Evolutionary conservation across 306 rosid genomes (phyloP).

Genomic region (Inga oerstediana): DNA sequence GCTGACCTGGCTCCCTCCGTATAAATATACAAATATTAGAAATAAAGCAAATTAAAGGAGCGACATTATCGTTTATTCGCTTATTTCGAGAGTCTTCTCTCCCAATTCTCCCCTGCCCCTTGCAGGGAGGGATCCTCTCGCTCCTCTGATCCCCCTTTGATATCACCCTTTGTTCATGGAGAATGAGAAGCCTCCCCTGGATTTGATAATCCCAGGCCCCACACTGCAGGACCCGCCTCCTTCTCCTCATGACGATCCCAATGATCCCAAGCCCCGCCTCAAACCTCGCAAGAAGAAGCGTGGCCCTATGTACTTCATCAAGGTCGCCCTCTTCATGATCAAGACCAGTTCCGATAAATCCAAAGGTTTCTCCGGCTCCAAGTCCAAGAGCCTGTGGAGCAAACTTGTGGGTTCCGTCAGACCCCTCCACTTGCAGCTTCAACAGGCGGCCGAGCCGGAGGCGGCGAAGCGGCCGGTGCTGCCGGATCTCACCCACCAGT

Average conservation of each 20-base stretch:
- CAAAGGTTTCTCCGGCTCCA: slow-evolving; percentile 1
- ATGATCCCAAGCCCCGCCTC: not conserved
- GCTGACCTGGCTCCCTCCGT: slow-evolving; percentile 17
- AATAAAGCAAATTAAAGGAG: not conserved
- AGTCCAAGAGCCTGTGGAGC: slow-evolving; percentile 44
- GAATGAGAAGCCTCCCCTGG: not conserved
- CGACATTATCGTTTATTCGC: not conserved
- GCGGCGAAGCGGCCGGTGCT: not conserved
- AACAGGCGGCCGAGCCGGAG: not conserved
- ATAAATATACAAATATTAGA: not conserved
- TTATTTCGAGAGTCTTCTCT: not conserved
- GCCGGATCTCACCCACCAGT: not conserved
- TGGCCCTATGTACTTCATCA: slow-evolving; percentile 34
- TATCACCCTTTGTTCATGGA: too few species aligned
- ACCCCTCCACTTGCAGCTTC: slow-evolving; percentile 57
- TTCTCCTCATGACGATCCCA: not conserved
- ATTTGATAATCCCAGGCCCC: not conserved
- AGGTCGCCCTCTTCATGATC: slow-evolving; percentile 50
- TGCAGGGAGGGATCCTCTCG: not conserved
- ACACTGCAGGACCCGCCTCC: not conserved
- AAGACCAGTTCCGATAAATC: slow-evolving; percentile 49
- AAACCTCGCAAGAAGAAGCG: slow-evolving; percentile 27
- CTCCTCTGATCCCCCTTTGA: too few species aligned
- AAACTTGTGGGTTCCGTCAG: slow-evolving; percentile 59
- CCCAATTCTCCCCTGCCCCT: not conserved